Evolutionary conservation across 106 monocot species (phyloP), one percentile per base, ranked within the genome.

Genomic region (Dendrobium huoshanense): DNA sequence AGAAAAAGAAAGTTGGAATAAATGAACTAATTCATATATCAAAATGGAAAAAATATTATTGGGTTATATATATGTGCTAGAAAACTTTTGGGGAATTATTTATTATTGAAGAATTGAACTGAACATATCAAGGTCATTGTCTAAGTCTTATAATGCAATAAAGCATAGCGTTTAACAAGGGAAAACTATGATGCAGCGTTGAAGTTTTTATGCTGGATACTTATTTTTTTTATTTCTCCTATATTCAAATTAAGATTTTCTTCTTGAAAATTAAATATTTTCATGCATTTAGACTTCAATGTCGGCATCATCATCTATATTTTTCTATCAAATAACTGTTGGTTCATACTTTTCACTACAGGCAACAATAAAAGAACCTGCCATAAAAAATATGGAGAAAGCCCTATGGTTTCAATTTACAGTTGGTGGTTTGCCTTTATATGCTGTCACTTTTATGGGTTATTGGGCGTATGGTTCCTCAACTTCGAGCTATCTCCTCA

Each of bases 401-500:
- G 92, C 92, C 18, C 88, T 93, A 42, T 88, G 85, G 85, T 88
- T 93, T 77, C 93, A 93, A 64, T 93, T 90, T 77, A 88, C 90
- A 9, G 19, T 85, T 33, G 93, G 93, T 49, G 67, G 73, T 20
- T 80, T 90, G 73, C 90, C 90, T 17, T 44, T 90, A 27, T 93
- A 88, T 87, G 88, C 88, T 70, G 90, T 93, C 11, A 90, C 83
- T 10, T 90, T 93, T 67, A 81, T 85, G 77, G 93, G 93, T 1
- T 93, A 93, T 79, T 93, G 93, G 93, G 93, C 93, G 27, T 93
- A 93, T 83, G 93, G 93, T 2, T 93, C 90, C 27, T 88, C 88
- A 75, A 88, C 90, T 47, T 93, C 93, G 67, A 64, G 81, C 20
- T 93, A 90, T 67, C 87, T 93, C 9, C 87, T 88, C 24, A 88